Base-by-base conservation (phyloP, 1,139 yeast species). In the Magnusiomyces magnusii region DNA sequence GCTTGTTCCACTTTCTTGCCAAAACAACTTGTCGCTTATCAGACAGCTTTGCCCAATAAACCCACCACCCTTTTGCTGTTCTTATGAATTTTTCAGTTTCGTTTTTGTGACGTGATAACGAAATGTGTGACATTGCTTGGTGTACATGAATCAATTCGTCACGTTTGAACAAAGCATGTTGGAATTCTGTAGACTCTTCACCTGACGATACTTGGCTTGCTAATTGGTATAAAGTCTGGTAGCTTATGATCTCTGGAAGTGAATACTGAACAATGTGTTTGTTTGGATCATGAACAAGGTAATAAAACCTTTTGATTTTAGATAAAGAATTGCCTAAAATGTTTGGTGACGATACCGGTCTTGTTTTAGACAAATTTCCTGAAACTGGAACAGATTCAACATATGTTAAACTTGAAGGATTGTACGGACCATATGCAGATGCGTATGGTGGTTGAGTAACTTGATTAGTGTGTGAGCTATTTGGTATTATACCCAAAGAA, bases 31-130 rank as follows among this genome's bases (percentile, higher is more conserved):
- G 60, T 2, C 71, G 57, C 13, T 60, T 63, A 25, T 66, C 67
- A 1, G 66, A 54, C 15, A 70, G 59, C 36, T 60, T 59, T 1
- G 69, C 59, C 71, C 71, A 69, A 50, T 69, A 70, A 1, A 69
- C 60, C 71, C 73, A 70, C 73, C 73, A 70, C 52, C 68, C 67
- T 21, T 63, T 61, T 7, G 64, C 57, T 1, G 73, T 69, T 3
- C 71, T 58, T 3, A 69, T 61, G 54, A 69, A 69, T 54, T 67
- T 63, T 54, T 70, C 73, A 19, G 63, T 55, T 56, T 68, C 72
- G 50, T 55, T 47, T 36, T 58, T 57, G 41, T 60, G 64, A 1
- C 63, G 63, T 1, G 50, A 47, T 13, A 58, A 54, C 3, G 64
- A 47, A 17, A 69, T 59, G 31, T 65, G 65, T 13, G 63, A 60